Evolutionary conservation across 352 stramenopile genomes (phyloP).

Genomic region (Phytopythium montanum): DNA sequence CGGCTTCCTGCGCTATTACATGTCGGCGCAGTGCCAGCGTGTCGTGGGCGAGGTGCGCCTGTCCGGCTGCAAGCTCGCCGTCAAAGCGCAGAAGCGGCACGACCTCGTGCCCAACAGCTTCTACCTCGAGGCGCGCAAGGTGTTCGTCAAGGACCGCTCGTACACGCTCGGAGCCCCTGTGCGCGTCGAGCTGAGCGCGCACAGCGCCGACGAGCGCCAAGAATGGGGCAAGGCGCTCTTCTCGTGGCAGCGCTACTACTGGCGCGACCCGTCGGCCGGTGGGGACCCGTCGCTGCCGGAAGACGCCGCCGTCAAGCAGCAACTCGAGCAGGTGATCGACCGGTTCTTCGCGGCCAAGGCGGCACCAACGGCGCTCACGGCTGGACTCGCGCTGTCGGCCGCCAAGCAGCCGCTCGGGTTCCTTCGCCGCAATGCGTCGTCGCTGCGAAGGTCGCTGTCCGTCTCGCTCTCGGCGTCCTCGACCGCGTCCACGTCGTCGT

Average conservation of each 20-base stretch:
- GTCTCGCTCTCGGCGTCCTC: constrained; percentile 48
- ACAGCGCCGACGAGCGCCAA: constrained; percentile 61
- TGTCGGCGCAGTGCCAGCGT: constrained; percentile 29
- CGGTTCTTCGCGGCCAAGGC: constrained; percentile 32
- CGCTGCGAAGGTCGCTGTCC: constrained; percentile 59
- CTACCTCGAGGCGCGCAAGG: constrained; percentile 77
- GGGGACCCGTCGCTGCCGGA: constrained; percentile 3
- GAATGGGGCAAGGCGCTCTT: constrained; percentile 85
- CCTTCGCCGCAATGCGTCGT: constrained; percentile 60
- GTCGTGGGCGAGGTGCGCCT: constrained; percentile 62
- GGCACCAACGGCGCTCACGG: constrained; percentile 13
- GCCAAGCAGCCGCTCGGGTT: constrained; percentile 74
- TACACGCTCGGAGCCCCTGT: constrained; percentile 68
- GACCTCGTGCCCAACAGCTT: constrained; percentile 76
- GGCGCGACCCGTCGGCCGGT: constrained; percentile 46
- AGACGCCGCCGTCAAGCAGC: constrained; percentile 21
- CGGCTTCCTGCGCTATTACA: constrained; percentile 74
- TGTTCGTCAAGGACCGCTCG: constrained; percentile 82
- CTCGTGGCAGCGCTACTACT: constrained; percentile 87
- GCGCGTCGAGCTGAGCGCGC: constrained; percentile 65
- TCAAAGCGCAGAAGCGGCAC: constrained; percentile 72
- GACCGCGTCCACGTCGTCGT: constrained; percentile 31
- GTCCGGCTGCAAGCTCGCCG: constrained; percentile 79
- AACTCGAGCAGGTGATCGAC: constrained; percentile 48
- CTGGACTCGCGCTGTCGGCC: constrained; percentile 40